Base-by-base conservation (phyloP, 148 eudicot genomes). In the Rhododendron kiyosumense region DNA sequence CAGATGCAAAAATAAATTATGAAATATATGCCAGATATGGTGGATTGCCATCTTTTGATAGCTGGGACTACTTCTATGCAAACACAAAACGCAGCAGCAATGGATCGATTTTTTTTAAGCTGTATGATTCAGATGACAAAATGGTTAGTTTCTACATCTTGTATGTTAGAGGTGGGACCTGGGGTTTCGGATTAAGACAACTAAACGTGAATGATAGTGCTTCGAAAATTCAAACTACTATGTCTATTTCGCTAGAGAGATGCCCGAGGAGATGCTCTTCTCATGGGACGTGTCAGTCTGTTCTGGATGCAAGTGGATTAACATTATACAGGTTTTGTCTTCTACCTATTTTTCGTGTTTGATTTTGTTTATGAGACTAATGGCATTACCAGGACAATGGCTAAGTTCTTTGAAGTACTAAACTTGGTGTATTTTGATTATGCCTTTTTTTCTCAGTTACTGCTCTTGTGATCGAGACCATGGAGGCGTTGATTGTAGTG, bases 401-500 rank as follows among this genome's bases (percentile, higher is more conserved):
- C 59, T 11, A 7, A 49, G 26, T 73, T 74, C 7, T 49, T 74
- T 49, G 22, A 11, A 84, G 43, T 8, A 54, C 75, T 48, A 41
- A 34, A 51, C 14, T 74, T 41, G 48, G 69, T 34, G 67, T 49
- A 24, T 84, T 49, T 22, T 84, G 32, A 49, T 84, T 22, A 84
- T 48, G n/a, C 9, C 1, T n/a, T 2, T 76, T 51, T 85, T 83
- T 81, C 30, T 78, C 94, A 97, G 99, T 88, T 97, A 87, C 86
- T 97, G 99, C 87, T 76, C 86, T 67, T 97, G 99, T 89, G 98
- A 94, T 89, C 92, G 95, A 75, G 88, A 92, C 45, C 96, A 93
- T 87, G 99, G 99, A 87, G 98, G 99, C 86, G 86, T 92, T 75
- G 99, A 97, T 86, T 97, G 99, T 90, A 93, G 98, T 86, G 82